These are phyloP conservation scores for Stagonosporopsis tanaceti DNA, from an alignment of 2,329 filamentous ascomycete species.

Conservation along the genomic window DNA sequence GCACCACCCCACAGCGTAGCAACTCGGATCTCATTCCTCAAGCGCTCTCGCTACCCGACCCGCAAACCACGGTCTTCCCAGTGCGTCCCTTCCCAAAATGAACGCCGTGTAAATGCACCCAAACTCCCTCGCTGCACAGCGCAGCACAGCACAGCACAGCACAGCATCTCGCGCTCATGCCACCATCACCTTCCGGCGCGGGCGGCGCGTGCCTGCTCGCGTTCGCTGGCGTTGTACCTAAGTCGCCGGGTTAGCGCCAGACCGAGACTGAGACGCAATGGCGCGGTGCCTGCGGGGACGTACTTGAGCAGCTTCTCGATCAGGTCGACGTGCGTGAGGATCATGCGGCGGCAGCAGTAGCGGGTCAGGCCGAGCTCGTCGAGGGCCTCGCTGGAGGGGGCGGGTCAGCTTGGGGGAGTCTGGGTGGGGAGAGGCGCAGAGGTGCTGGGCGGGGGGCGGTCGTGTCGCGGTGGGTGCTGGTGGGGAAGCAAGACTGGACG, in stretches of 20 bases:
- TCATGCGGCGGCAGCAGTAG: slow-evolving; percentile 99
- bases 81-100: not conserved
- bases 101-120: slow-evolving; percentile 4
- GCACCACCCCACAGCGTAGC: too few relatives aligned
- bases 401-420: slow-evolving; percentile 17
- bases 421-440: not conserved
- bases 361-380: slow-evolving; percentile 91
- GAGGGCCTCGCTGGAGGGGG: slow-evolving; percentile 80
- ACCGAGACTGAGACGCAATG: slow-evolving; percentile 6
- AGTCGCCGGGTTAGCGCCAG: slow-evolving; percentile 29
- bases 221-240: slow-evolving; percentile 49
- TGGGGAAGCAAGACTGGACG: slow-evolving; percentile 10
- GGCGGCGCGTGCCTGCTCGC: slow-evolving; percentile 44
- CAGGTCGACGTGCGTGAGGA: slow-evolving; percentile 98
- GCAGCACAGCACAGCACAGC: not conserved
- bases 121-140: not conserved
- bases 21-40: too few relatives aligned
- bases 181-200: slow-evolving; percentile 28
- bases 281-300: slow-evolving; percentile 26
- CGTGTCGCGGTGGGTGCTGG: not conserved
- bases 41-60: too few relatives aligned
- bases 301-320: slow-evolving; percentile 89
- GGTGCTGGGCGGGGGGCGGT: not conserved
- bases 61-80: not conserved
- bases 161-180: not conserved